A percentile compares a stretch with the other conserved stretches of the same genome.
Evolutionary conservation across 805 yeast species (phyloP).

Genomic region (Brettanomyces nanus): DNA sequence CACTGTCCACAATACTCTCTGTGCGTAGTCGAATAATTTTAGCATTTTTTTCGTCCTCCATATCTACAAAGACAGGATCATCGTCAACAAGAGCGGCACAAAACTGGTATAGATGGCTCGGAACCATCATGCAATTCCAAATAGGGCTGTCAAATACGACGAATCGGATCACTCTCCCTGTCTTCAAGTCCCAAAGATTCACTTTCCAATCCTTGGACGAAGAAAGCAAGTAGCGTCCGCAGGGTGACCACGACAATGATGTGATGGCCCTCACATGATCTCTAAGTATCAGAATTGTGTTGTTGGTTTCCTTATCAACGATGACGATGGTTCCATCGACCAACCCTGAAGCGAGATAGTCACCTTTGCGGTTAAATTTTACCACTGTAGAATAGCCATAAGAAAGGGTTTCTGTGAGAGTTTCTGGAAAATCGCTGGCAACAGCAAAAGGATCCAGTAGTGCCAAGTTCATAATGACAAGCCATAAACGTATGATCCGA

Average conservation of each 20-base stretch:
- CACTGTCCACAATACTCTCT: constrained; percentile 14
- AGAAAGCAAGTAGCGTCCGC: constrained; percentile 62
- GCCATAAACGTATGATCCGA: too few species aligned
- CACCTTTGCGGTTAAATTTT: constrained; percentile 67
- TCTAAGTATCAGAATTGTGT: constrained; percentile 45
- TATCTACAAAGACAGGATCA: constrained; percentile 44
- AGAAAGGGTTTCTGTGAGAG: constrained; percentile 60
- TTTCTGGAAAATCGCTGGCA: constrained; percentile 86
- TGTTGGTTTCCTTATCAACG: constrained; percentile 63
- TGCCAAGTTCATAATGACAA: constrained; percentile 73
- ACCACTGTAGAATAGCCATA: constrained; percentile 63
- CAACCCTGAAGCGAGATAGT: constrained; percentile 76
- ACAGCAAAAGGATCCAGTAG: constrained; percentile 87
- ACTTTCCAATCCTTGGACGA: constrained; percentile 79
- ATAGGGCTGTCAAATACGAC: constrained; percentile 60
- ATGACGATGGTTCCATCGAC: constrained; percentile 66
- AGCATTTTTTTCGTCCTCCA: constrained; percentile 14
- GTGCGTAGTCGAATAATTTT: constrained; percentile 6
- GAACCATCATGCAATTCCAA: constrained; percentile 60
- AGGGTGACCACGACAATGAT: constrained; percentile 44
- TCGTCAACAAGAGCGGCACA: constrained; percentile 63
- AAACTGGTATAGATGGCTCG: constrained; percentile 35
- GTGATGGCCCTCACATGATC: constrained; percentile 71
- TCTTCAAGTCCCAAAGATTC: constrained; percentile 68
- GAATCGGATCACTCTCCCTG: constrained; percentile 28